These are phyloP conservation scores for Jacaranda mimosifolia DNA, from an alignment of 257 asterid genomes.

Conservation along the genomic window DNA sequence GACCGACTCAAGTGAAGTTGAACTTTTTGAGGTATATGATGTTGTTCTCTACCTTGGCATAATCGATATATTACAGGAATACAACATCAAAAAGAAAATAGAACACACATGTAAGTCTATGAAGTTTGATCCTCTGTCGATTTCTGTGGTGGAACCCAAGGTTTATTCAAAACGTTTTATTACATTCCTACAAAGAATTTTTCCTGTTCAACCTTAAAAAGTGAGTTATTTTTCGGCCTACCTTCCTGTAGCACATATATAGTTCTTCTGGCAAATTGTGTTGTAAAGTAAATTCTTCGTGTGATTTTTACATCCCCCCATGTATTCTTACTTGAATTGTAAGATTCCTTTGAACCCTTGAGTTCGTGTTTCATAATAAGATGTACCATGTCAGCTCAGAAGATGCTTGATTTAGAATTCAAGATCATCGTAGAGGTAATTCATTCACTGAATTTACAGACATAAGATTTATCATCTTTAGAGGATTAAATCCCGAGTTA, in stretches of 20 bases:
- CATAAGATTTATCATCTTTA: too few relatives aligned
- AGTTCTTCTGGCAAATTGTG: background rate
- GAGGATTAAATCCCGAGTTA: too few relatives aligned
- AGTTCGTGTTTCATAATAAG: background rate
- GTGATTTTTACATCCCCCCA: slow-evolving; percentile 13
- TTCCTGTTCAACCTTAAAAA: slow-evolving; percentile 43
- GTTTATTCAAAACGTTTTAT: slow-evolving; percentile 62
- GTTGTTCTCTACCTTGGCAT: slow-evolving; percentile 91
- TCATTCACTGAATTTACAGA: too few relatives aligned
- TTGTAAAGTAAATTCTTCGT: background rate
- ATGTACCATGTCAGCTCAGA: too few relatives aligned
- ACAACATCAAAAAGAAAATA: slow-evolving; percentile 62
- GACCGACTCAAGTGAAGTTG: slow-evolving; percentile 61
- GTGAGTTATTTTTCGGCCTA: background rate
- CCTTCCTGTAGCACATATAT: background rate
- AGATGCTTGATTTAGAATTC: too few relatives aligned
- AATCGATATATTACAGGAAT: slow-evolving; percentile 77
- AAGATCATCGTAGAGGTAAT: too few relatives aligned
- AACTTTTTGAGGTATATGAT: slow-evolving; percentile 89
- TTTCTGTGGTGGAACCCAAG: slow-evolving; percentile 68
- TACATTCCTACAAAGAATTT: slow-evolving; percentile 58
- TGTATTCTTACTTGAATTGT: background rate
- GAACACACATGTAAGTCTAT: slow-evolving; percentile 63
- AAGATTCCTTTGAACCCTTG: background rate
- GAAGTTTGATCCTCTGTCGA: slow-evolving; percentile 64